phyloP scores from a whole-genome alignment of 2,329 filamentous ascomycete genomes.

The Hymenoscyphus occultus region DNA sequence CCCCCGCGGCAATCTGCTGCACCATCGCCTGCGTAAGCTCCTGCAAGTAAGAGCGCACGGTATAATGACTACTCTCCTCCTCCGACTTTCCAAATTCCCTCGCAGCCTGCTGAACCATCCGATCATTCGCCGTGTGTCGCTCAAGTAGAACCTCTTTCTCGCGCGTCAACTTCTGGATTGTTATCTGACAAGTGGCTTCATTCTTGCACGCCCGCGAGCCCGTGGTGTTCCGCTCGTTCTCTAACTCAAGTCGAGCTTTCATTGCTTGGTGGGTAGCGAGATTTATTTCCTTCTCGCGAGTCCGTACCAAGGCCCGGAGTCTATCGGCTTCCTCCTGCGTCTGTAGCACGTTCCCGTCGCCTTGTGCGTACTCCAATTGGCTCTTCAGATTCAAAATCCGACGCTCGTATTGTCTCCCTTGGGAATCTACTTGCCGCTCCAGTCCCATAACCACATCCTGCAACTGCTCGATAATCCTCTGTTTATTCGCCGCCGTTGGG shows the following conservation, averaged over 20 bases:
- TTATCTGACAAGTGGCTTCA: conserved; percentile 1
- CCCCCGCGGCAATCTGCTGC: conserved; percentile 7
- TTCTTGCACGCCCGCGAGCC: conserved; percentile 2
- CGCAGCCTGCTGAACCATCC: conserved; percentile 14
- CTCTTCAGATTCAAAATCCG: conserved; percentile 4
- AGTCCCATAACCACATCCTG: not conserved
- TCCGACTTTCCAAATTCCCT: conserved; percentile 12
- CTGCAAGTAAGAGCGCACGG: conserved; percentile 11
- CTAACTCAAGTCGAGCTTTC: conserved; percentile 5
- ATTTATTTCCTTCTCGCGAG: conserved; percentile 1
- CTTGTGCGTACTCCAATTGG: conserved; percentile 7
- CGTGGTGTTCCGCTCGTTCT: not conserved
- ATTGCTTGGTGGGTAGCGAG: not conserved
- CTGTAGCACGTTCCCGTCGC: conserved; percentile 2
- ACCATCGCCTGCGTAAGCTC: conserved; percentile 15
- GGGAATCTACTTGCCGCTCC: not conserved
- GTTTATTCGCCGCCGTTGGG: not conserved
- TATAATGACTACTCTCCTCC: conserved; percentile 13
- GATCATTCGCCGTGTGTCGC: conserved; percentile 9
- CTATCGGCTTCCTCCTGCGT: conserved; percentile 6
- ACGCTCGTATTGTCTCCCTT: not conserved
- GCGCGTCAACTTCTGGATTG: conserved; percentile 7
- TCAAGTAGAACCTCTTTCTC: conserved; percentile 8
- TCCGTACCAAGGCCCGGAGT: not conserved
- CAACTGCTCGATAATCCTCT: not conserved